Base-by-base conservation (phyloP, 2,329 filamentous ascomycete species). In the Claviceps capensis region DNA sequence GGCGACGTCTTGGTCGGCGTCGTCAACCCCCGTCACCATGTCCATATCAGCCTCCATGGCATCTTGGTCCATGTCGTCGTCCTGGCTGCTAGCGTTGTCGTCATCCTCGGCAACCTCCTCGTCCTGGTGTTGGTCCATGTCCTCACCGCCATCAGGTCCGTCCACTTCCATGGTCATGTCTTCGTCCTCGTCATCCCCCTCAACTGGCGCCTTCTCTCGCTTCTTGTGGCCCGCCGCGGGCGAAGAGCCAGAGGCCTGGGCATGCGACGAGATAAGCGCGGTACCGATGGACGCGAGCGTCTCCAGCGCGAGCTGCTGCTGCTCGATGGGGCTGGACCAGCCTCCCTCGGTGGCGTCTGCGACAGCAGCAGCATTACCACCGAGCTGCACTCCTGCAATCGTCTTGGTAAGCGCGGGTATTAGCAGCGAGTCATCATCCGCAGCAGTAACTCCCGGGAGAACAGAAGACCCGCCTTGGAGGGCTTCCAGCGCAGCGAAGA, bases 31-130 rank as follows among this genome's bases (percentile, higher is more conserved):
- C 0, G 77, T 77, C 2, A 86, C 79, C 65, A 78, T 72, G 4
- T 79, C 80, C 77, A 86, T 82, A 59, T 85, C 82, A 30, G 76
- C 78, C 54, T 78, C 72, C 54, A 83, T 75, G 48, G 76, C 76
- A 49, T 77, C 77, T 26, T 76, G 67, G 50, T 74, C 71, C 72
- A 79, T 78, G 52, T 78, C 76, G n/a, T 76, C 71, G 3, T 74
- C 71, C 1, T 71, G 41, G 41, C n/a, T 70, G 2, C 62, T 68
- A 5, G 69, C 68, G 0, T 63, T 65, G 3, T 63, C 65, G 11
- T 65, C 66, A 1, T 63, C 63, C 5, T 63, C 63, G 2, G 62
- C 67, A 8, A 64, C 66, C 2, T 67, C 65, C 23, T 61, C 65
- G 19, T 66, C 68, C 8, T 63, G 65, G 6, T 11, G 17, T 11